These are phyloP conservation scores for Ceratocystis harringtonii DNA, from an alignment of 2,329 filamentous ascomycete genomes.

Conservation along the genomic window DNA sequence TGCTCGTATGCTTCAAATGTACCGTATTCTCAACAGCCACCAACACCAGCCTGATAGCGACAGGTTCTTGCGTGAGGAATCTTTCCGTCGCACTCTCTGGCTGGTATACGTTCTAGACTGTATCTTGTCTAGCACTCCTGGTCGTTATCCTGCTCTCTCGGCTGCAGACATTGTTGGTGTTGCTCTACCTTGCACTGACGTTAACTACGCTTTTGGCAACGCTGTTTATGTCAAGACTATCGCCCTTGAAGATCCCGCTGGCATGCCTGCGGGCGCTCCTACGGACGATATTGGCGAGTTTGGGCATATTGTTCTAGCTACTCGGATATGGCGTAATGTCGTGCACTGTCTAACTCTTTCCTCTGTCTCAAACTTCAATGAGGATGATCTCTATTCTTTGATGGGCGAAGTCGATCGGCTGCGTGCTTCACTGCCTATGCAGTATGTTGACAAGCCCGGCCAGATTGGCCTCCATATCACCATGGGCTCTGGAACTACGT, in stretches of 20 bases:
- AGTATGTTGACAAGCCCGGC: slow-evolving; percentile 45
- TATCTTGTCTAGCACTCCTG: slow-evolving; percentile 46
- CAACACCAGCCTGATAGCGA: slow-evolving; percentile 37
- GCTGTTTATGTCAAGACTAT: slow-evolving; percentile 44
- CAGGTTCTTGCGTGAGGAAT: slow-evolving; percentile 46
- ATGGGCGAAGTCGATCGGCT: slow-evolving; percentile 41
- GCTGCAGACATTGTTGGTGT: slow-evolving; percentile 40
- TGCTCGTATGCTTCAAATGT: slow-evolving; percentile 51
- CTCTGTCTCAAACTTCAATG: slow-evolving; percentile 36
- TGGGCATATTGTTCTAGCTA: slow-evolving; percentile 45
- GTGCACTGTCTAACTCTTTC: slow-evolving; percentile 45
- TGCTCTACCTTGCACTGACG: slow-evolving; percentile 43
- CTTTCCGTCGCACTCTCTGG: slow-evolving; percentile 46
- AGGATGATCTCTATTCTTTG: slow-evolving; percentile 36
- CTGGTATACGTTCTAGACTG: slow-evolving; percentile 49
- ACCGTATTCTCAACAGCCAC: slow-evolving; percentile 42
- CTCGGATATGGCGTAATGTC: slow-evolving; percentile 46
- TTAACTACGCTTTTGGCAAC: slow-evolving; percentile 48
- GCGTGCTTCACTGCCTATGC: slow-evolving; percentile 39
- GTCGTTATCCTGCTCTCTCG: slow-evolving; percentile 41
- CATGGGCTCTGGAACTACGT: slow-evolving; percentile 48
- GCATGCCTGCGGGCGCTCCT: slow-evolving; percentile 26
- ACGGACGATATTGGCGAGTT: slow-evolving; percentile 45
- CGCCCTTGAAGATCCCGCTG: slow-evolving; percentile 27
- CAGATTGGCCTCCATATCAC: slow-evolving; percentile 49